These are phyloP conservation scores for Ceriops zippeliana DNA, from an alignment of 345 rosid species.

Conservation along the genomic window DNA sequence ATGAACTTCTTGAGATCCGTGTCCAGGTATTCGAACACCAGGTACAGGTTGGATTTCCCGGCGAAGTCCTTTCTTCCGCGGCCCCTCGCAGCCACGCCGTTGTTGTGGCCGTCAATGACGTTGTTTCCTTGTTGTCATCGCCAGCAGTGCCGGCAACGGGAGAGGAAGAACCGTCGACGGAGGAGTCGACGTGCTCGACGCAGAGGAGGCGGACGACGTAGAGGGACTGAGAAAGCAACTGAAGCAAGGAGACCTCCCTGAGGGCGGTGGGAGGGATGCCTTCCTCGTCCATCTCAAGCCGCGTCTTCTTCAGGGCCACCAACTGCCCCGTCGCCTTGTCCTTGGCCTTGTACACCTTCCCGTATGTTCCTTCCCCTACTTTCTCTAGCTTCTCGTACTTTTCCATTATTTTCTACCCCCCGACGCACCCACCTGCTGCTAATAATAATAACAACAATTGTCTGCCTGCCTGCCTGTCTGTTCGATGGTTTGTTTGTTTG, in stretches of 20 bases:
- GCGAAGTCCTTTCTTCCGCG: no score
- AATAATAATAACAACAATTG: no score
- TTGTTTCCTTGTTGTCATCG: slow-evolving; percentile 5
- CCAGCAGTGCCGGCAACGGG: not conserved
- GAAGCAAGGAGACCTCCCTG: slow-evolving; percentile 90
- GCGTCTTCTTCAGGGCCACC: slow-evolving; percentile 85
- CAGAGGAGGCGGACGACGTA: slow-evolving; percentile 83
- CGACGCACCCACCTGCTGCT: not conserved
- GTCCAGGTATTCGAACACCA: slow-evolving; percentile 89
- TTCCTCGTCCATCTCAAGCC: slow-evolving; percentile 97
- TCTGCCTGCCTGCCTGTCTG: no score
- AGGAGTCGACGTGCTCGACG: slow-evolving; percentile 75
- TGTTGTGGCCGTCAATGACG: not conserved
- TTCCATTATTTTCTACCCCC: slow-evolving; percentile 43
- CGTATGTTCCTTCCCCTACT: slow-evolving; percentile 95
- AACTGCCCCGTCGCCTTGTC: slow-evolving; percentile 71
- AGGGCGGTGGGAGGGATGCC: slow-evolving; percentile 97
- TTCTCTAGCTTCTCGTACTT: slow-evolving; percentile 97
- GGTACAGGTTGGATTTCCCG: slow-evolving; percentile 66
- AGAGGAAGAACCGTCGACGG: slow-evolving; percentile 8
- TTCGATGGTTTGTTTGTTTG: not conserved
- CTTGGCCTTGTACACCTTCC: slow-evolving; percentile 90
- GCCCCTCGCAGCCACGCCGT: no score
- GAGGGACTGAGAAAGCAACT: slow-evolving; percentile 82
- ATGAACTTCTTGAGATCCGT: slow-evolving; percentile 91